These are phyloP conservation scores for Zymoseptoria ardabiliae DNA, from an alignment of 2,329 filamentous ascomycete species.

Conservation along the genomic window DNA sequence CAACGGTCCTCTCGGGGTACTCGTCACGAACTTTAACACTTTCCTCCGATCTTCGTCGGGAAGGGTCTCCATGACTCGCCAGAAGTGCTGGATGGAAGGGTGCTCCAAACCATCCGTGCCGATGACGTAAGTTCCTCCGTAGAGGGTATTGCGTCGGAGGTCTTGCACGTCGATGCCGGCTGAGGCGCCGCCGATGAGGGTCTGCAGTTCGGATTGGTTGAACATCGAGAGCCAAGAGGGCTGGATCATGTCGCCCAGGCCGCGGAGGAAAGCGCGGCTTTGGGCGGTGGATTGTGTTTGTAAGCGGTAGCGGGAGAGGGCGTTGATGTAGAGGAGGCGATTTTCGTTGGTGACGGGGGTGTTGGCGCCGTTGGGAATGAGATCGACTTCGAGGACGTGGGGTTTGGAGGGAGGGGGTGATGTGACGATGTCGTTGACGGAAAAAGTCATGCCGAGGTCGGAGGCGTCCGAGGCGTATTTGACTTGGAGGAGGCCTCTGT, in stretches of 20 bases:
- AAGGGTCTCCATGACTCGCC: constrained; percentile 75
- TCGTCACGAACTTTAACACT: constrained; percentile 92
- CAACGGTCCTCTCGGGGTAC: constrained; percentile 80
- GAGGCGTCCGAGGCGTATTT: constrained; percentile 81
- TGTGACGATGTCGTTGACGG: constrained; percentile 72
- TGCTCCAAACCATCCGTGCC: constrained; percentile 87
- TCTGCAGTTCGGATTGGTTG: constrained; percentile 91
- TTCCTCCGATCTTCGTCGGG: constrained; percentile 70
- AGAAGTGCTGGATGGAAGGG: constrained; percentile 78
- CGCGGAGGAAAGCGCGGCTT: constrained; percentile 79
- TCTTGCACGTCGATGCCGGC: constrained; percentile 82
- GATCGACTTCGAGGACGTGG: constrained; percentile 62
- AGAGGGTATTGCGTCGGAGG: constrained; percentile 72
- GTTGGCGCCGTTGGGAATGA: constrained; percentile 70
- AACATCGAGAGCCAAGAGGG: constrained; percentile 97
- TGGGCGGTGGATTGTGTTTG: constrained; percentile 72
- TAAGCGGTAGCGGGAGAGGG: constrained; percentile 80
- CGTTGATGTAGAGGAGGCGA: constrained; percentile 86
- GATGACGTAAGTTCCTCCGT: constrained; percentile 79
- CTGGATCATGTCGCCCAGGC: constrained; percentile 79
- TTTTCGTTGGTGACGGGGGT: constrained; percentile 84
- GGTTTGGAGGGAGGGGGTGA: constrained; percentile 62
- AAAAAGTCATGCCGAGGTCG: constrained; percentile 80
- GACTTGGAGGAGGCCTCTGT: constrained; percentile 71
- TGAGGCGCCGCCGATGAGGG: constrained; percentile 75